These are phyloP conservation scores for Prunella vulgaris DNA, from an alignment of 257 asterid species.

Conservation along the genomic window DNA sequence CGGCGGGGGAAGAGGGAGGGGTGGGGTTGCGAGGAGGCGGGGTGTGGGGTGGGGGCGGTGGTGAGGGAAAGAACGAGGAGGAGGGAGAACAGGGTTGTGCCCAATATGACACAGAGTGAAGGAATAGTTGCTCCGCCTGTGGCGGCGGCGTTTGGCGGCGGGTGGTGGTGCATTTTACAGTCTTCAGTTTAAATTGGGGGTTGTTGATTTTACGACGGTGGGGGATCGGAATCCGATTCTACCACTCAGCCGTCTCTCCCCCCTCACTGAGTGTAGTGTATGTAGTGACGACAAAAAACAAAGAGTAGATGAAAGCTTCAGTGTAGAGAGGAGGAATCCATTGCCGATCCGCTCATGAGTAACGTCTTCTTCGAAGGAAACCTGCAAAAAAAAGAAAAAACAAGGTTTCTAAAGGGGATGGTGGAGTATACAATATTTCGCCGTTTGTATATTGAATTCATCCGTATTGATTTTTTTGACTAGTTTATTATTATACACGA, in stretches of 20 bases:
- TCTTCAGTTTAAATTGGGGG: slow-evolving; percentile 15
- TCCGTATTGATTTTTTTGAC: background rate
- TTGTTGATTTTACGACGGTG: background rate
- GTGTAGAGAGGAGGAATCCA: background rate
- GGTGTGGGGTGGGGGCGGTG: slow-evolving; percentile 32
- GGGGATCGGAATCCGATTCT: slow-evolving; percentile 10
- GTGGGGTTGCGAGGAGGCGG: slow-evolving; percentile 34
- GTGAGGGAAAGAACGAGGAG: slow-evolving; percentile 51
- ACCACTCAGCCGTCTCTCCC: background rate
- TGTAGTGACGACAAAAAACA: background rate
- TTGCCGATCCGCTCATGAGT: background rate
- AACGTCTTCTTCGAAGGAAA: background rate
- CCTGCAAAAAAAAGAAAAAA: background rate
- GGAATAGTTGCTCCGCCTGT: slow-evolving; percentile 20
- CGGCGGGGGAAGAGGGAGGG: slow-evolving; percentile 55
- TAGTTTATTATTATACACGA: background rate
- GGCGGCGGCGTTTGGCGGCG: slow-evolving; percentile 21
- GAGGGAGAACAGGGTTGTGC: slow-evolving; percentile 57
- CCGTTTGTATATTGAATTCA: background rate
- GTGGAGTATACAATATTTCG: background rate
- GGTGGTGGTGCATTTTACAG: slow-evolving; percentile 34
- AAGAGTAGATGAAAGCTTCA: background rate
- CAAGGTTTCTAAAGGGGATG: background rate
- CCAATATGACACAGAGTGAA: slow-evolving; percentile 37
- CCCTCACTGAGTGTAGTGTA: background rate